These are phyloP conservation scores for Aulographum hederae DNA, from an alignment of 2,329 filamentous ascomycete species.

Conservation along the genomic window DNA sequence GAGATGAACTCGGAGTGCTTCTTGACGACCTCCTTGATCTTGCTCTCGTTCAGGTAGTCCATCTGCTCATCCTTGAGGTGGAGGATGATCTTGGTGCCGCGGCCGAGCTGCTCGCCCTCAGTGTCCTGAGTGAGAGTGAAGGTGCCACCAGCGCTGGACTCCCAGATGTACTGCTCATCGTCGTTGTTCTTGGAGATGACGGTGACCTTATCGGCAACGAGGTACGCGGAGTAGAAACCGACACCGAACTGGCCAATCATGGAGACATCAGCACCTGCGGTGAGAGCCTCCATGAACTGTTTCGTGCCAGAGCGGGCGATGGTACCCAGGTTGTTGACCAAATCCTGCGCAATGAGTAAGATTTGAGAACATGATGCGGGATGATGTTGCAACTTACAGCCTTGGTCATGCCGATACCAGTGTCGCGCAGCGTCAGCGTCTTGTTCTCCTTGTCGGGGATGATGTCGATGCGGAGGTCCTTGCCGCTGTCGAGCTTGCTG, in stretches of 20 bases:
- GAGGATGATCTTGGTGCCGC: slow-evolving; percentile 94
- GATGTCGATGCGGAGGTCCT: slow-evolving; percentile 98
- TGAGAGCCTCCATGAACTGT: slow-evolving; percentile 99
- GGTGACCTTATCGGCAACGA: slow-evolving; percentile 89
- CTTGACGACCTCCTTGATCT: slow-evolving; percentile 99
- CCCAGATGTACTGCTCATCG: slow-evolving; percentile 99
- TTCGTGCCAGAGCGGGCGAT: slow-evolving; percentile 98
- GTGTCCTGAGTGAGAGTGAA: slow-evolving; percentile 87
- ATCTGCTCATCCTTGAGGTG: slow-evolving; percentile 98
- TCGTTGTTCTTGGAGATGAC: slow-evolving; percentile 99
- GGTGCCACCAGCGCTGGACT: slow-evolving; percentile 91
- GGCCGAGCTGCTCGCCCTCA: slow-evolving; percentile 76
- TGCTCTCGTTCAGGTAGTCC: slow-evolving; percentile 96
- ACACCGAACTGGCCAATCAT: slow-evolving; percentile 99
- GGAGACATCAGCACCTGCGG: slow-evolving; percentile 95
- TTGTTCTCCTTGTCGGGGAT: slow-evolving; percentile 95
- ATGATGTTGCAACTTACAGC: slow-evolving; percentile 47
- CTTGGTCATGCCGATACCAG: slow-evolving; percentile 99
- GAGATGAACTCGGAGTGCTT: slow-evolving; percentile 99
- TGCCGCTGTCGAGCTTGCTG: slow-evolving; percentile 89
- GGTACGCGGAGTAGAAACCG: slow-evolving; percentile 99
- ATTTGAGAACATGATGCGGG: slow-evolving; percentile 1
- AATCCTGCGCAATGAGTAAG: slow-evolving; percentile 46
- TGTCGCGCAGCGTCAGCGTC: slow-evolving; percentile 93
- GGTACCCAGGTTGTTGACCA: slow-evolving; percentile 99